These are phyloP conservation scores for Amborella trichopoda DNA, from an alignment of 164 flowering plant species.

Conservation along the genomic window DNA sequence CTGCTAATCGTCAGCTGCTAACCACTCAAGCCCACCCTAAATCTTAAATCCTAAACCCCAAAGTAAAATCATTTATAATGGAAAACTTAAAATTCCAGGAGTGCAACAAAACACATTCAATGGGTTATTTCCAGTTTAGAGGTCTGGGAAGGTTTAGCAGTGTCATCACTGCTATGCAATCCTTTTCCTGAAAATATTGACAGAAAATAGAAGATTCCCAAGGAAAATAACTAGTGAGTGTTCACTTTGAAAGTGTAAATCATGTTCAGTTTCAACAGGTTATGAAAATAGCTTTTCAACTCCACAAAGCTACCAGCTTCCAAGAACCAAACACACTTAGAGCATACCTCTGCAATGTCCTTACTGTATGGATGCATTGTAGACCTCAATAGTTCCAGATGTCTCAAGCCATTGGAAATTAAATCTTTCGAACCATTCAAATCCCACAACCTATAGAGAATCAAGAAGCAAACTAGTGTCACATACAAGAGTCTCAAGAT, in stretches of 20 bases:
- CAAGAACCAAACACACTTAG: background rate
- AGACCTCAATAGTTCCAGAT: constrained; percentile 34
- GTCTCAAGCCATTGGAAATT: constrained; percentile 31
- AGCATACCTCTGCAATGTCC: constrained; percentile 57
- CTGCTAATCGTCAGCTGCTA: too few species aligned
- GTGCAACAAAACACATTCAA: background rate
- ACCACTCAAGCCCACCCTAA: too few species aligned
- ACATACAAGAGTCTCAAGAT: too few species aligned
- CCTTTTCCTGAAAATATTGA: too few species aligned
- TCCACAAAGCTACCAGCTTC: background rate
- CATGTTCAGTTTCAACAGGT: background rate
- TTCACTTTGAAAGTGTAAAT: background rate
- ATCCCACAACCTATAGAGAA: too few species aligned
- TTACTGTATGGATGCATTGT: constrained; percentile 56
- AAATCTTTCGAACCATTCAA: constrained; percentile 10
- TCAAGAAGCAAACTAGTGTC: too few species aligned
- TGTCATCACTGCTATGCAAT: background rate
- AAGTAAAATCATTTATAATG: too few species aligned
- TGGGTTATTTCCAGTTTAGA: background rate
- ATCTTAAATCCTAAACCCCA: too few species aligned
- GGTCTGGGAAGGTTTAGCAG: background rate
- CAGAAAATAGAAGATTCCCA: too few species aligned
- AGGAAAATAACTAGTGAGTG: background rate
- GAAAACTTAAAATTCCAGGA: too few species aligned
- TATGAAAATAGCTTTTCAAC: background rate